Evolutionary conservation across 2,329 filamentous ascomycete genomes (phyloP), one percentile per base, ranked within the genome.

Genomic region (Tolypocladium tropicale): DNA sequence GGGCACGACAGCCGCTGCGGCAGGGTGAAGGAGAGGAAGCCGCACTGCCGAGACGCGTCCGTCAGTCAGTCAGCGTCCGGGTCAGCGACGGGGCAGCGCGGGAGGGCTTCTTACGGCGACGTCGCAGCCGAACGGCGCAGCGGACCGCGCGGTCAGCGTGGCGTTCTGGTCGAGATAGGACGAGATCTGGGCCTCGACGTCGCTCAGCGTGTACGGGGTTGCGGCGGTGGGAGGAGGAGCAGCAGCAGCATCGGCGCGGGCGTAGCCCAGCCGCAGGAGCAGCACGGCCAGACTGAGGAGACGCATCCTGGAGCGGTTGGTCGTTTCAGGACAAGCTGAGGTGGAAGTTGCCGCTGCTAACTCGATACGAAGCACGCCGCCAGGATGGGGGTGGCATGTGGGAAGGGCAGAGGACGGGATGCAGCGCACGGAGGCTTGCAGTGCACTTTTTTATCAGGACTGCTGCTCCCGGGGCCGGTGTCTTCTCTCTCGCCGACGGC

Each of bases 11-110:
- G 37, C 10, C 50, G 53, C 6, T 46, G 14, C 9, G 60, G 60
- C 18, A 49, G 28, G n/a, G 55, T 28, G 49, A 60, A 60, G 28
- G 57, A 56, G 11, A 65, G 55, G 43, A 65, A 65, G 53, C 56
- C 57, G 43, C 63, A 65, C 61, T 63, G 53, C 37, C 30, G 37
- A 21, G 2, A 18, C 12, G 18, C 10, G 43, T n/a, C n/a, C n/a
- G n/a, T n/a, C n/a, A n/a, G n/a, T n/a, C n/a, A n/a, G n/a, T 57
- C 30, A 52, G 49, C 53, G 46, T 54, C n/a, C 16, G 3, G 25
- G 3, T n/a, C 2, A 14, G 3, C 18, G 43, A 11, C 14, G 25
- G 10, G 25, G 6, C 7, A n/a, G n/a, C 7, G 10, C 2, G 6
- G 14, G 2, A 14, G 6, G 4, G 10, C 2, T 30, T n/a, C 41